Base-by-base conservation (phyloP, 1,284 basidiomycete species). In the Sanghuangporus sanghuang region DNA sequence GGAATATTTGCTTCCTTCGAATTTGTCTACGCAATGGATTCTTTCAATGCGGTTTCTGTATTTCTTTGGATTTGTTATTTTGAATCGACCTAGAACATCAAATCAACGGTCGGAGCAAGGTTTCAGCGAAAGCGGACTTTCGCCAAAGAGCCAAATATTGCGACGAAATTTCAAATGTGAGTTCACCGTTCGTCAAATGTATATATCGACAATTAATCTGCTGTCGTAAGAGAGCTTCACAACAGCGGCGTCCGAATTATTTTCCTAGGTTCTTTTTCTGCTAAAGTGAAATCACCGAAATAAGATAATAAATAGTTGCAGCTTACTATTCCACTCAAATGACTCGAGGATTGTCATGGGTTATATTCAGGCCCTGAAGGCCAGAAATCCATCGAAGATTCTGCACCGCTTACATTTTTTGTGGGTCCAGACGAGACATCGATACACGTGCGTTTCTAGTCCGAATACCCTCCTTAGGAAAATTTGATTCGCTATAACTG, bases 381-480 rank as follows among this genome's bases (percentile, higher is more conserved):
- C 27, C 7, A 35, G 35, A 38, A 36, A 18, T 11, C 4, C 38
- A 38, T 54, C 53, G 53, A 54, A 54, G 32, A 38, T 54, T 54
- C 32, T 38, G 18, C 21, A 9, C 21, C 9, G 49, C 21, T 52
- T 52, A 52, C 23, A 52, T 9, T 16, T n/a, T 39, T 36, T 54
- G 53, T 38, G 36, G 53, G 53, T 38, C 53, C 36, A 54, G 8
- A 16, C 27, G 14, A 38, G 16, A 18, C 36, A 49, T 53, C 12
- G 9, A 32, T 18, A 35, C 52, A 54, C 32, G 52, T 5, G 32
- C 16, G 53, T 38, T 14, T 14, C 36, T 8, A 18, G 53, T 39
- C 36, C 58, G 16, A 60, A 60, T 60, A 50, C 49, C 58, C 18
- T 21, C 52, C 32, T 48, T 38, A 40, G 58, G 49, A 36, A 23